Percentiles rank a stretch among this genome's conserved stretches.
Evolutionary conservation across 2,329 filamentous ascomycete species (phyloP).

Genomic region (Tolypocladium inflatum): DNA sequence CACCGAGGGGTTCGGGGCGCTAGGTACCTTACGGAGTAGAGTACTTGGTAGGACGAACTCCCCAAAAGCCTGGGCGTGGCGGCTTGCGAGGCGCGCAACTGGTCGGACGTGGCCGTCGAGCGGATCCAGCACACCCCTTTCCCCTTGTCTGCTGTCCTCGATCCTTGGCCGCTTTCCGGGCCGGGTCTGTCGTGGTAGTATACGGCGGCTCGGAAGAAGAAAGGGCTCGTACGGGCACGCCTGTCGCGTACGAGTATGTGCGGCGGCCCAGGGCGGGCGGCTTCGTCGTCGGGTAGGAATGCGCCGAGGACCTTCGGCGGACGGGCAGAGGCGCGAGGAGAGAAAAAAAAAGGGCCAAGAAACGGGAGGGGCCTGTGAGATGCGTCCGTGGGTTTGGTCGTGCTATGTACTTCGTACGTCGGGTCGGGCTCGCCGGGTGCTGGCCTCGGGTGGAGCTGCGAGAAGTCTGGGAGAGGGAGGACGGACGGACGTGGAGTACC

Average conservation of each 20-base stretch:
- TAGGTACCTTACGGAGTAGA: too few species aligned
- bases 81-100: neutral
- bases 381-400: neutral
- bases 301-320: neutral
- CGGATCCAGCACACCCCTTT: neutral
- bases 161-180: neutral
- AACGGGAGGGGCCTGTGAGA: neutral
- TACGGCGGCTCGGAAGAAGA: neutral
- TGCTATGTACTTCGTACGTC: too few species aligned
- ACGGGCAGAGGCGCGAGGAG: neutral
- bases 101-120: neutral
- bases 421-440: neutral
- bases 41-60: neutral
- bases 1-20: constrained; percentile 12
- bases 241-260: neutral
- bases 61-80: neutral
- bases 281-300: neutral
- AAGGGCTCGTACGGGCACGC: neutral
- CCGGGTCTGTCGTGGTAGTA: neutral
- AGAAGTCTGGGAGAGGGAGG: neutral
- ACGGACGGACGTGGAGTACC: neutral
- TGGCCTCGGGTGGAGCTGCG: neutral
- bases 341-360: neutral
- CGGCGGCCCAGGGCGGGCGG: neutral
- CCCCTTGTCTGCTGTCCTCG: neutral